Evolutionary conservation across 1,284 basidiomycete genomes (phyloP), one percentile per base, ranked within the genome.

Genomic region (Prillingera fragicola): DNA sequence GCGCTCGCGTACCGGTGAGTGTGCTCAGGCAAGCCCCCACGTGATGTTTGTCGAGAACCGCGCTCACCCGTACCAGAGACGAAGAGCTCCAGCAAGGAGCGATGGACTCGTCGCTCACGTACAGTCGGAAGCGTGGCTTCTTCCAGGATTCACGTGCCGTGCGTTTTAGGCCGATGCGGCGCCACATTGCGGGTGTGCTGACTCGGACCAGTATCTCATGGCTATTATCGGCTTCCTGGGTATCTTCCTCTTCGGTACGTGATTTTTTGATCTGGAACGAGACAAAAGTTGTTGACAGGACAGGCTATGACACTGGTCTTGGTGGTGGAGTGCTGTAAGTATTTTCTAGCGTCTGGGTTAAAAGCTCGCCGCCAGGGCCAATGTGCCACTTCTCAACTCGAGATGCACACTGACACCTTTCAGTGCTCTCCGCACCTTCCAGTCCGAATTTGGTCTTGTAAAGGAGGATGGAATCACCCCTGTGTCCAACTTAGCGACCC

Each of bases 181-280:
- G n/a, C 13, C 6, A 26, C 5, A 5, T 17, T 8, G 13, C 12
- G 7, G 8, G 7, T 14, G 15, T 6, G 12, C 31, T 44, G 18
- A 39, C 32, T 18, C 1, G 5, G n/a, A n/a, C 15, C 33, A 46
- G 14, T 67, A 67, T 45, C 4, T 80, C 75, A 71, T 85, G 50
- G 83, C 84, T 7, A 79, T 83, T 56, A 73, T 84, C 47, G 81
- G 77, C 3, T 86, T 85, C 65, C 81, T 83, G 78, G 85, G 84
- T 12, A 85, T 86, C 56, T 73, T 86, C 33, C 72, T 87, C 12
- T 87, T 87, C 59, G 85, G 85, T 61, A 63, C 78, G 78, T 78
- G 82, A 59, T 47, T 80, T 77, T 15, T 13, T 26, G 5, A 18
- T 14, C 8, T 25, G n/a, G n/a, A n/a, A n/a, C n/a, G n/a, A n/a